phyloP scores from a whole-genome alignment of 768 basidiomycete species.

The Suillus bovinus region DNA sequence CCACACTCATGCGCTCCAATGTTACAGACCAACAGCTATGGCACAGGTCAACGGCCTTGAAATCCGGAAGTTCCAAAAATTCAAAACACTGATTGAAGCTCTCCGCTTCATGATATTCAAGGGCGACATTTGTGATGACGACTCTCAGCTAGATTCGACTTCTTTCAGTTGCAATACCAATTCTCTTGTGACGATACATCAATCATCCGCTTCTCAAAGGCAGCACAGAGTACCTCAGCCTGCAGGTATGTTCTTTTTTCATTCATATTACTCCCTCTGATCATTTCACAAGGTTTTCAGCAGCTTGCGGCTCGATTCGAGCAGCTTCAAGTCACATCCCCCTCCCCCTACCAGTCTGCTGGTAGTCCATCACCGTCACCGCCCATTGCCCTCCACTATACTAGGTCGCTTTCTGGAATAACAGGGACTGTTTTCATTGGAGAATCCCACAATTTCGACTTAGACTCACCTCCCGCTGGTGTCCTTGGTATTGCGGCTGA shows the following conservation, averaged over 20 bases:
- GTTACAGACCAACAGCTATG: too few relatives aligned
- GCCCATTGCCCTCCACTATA: background rate
- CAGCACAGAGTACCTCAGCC: background rate
- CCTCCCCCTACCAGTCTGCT: too few relatives aligned
- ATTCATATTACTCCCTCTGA: background rate
- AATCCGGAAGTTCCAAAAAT: background rate
- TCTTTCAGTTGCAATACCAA: too few relatives aligned
- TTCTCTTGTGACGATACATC: too few relatives aligned
- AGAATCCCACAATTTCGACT: background rate
- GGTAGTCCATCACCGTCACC: too few relatives aligned
- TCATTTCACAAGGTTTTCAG: background rate
- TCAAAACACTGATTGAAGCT: background rate
- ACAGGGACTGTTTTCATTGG: background rate
- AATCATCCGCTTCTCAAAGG: background rate
- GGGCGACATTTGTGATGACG: too few relatives aligned
- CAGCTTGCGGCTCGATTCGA: background rate
- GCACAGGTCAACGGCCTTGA: too few relatives aligned
- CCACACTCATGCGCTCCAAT: too few relatives aligned
- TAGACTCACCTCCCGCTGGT: constrained; percentile 2
- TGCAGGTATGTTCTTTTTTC: background rate
- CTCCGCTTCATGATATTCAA: background rate
- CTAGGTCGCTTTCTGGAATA: background rate
- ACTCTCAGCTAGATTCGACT: too few relatives aligned
- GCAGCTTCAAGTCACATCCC: background rate
- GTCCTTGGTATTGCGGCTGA: background rate